Evolutionary conservation across 441 rosid species (phyloP).

Genomic region (Adansonia rubrostipa): DNA sequence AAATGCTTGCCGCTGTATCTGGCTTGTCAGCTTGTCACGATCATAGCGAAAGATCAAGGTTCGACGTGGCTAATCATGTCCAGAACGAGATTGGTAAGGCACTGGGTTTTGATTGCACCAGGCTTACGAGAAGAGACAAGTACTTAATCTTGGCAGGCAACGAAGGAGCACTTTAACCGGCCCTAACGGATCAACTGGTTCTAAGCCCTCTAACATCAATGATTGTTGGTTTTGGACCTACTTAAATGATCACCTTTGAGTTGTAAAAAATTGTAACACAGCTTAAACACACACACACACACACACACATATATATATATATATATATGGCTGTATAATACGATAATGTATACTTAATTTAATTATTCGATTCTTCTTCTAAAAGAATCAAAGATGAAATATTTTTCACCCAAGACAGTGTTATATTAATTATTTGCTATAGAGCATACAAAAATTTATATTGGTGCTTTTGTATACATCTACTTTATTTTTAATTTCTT

Average conservation of each 20-base stretch:
- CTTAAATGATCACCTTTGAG: background rate
- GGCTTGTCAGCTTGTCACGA: constrained; percentile 36
- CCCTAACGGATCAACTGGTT: background rate
- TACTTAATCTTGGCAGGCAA: constrained; percentile 63
- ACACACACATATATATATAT: too few relatives aligned
- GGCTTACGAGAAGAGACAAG: constrained; percentile 60
- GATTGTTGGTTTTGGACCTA: background rate
- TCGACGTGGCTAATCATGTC: constrained; percentile 54
- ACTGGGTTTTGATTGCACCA: constrained; percentile 53
- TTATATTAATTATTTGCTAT: background rate
- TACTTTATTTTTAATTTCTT: too few relatives aligned
- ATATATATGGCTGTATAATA: background rate
- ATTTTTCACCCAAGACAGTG: background rate
- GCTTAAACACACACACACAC: too few relatives aligned
- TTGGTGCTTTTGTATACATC: background rate
- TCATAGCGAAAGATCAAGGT: constrained; percentile 37
- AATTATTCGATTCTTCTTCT: background rate
- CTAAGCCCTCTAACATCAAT: background rate
- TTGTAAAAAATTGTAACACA: background rate
- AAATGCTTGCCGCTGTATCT: constrained; percentile 38
- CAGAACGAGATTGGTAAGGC: constrained; percentile 51
- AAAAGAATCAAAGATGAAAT: background rate
- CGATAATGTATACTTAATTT: background rate
- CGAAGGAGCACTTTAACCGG: constrained; percentile 36
- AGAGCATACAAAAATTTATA: background rate